Conservation (phyloP, 345 rosid species). For the Noccaea caerulescens region DNA sequence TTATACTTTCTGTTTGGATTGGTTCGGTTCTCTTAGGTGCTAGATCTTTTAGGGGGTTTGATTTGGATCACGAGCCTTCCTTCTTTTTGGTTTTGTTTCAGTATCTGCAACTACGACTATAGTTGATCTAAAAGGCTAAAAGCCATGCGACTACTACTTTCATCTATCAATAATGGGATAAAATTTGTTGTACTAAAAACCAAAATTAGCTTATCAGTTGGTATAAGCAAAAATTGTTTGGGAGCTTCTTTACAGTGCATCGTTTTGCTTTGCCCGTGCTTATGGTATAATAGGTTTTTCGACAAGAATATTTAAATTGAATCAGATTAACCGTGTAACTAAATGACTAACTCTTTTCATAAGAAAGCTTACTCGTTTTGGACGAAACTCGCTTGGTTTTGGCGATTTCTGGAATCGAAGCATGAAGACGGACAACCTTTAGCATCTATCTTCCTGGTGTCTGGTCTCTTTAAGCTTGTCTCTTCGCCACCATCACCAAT, state of each 20-base stretch:
- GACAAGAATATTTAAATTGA: background rate
- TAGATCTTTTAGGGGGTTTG: slow-evolving; percentile 21
- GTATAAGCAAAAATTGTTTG: slow-evolving; percentile 21
- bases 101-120: slow-evolving; percentile 31
- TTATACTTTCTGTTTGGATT: slow-evolving; percentile 14
- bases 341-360: slow-evolving; percentile 1
- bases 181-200: slow-evolving; percentile 19
- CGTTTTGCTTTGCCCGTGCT: background rate
- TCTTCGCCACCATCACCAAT: background rate
- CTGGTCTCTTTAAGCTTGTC: slow-evolving; percentile 9
- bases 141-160: slow-evolving; percentile 21
- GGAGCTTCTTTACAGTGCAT: background rate
- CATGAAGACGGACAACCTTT: background rate
- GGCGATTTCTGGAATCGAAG: slow-evolving; percentile 15
- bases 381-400: background rate
- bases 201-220: slow-evolving; percentile 16
- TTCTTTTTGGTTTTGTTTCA: slow-evolving; percentile 26
- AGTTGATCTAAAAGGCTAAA: slow-evolving; percentile 19
- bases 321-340: background rate
- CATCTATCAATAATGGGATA: slow-evolving; percentile 33
- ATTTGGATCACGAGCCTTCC: slow-evolving; percentile 25
- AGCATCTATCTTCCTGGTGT: background rate
- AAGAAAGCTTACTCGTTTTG: slow-evolving; percentile 22
- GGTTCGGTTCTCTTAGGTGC: slow-evolving; percentile 22
- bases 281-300: background rate